A percentile compares a stretch with the other conserved stretches of the same genome.
These are phyloP conservation scores for Mortierella claussenii DNA, from an alignment of 192 early-diverging fungal species.

Conservation along the genomic window DNA sequence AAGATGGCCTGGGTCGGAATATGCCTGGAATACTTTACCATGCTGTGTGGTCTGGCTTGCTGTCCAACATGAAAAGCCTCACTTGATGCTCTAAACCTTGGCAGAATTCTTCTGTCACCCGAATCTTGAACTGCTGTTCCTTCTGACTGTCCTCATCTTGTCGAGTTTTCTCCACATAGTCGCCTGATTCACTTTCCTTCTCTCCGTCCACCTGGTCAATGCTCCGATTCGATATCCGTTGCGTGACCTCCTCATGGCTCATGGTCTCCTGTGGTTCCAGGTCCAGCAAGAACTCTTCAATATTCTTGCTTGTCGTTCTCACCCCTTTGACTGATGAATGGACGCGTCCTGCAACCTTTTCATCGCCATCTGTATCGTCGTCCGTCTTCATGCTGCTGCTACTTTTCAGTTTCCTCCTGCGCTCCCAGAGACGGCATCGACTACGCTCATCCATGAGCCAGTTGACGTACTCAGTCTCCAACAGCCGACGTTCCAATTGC, in stretches of 20 bases:
- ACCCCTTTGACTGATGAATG: background rate
- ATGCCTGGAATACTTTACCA: too few species aligned
- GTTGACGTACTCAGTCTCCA: constrained; percentile 64
- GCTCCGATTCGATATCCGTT: background rate
- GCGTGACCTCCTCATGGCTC: background rate
- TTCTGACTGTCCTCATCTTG: background rate
- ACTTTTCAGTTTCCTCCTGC: background rate
- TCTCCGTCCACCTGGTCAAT: background rate
- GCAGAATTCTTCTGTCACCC: constrained; percentile 35
- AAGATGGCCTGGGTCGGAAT: too few species aligned
- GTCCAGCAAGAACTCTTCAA: background rate
- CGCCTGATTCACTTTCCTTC: background rate
- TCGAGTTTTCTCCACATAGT: background rate
- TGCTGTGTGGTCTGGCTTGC: too few species aligned
- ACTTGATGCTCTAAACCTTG: constrained; percentile 25
- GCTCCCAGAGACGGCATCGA: constrained; percentile 52
- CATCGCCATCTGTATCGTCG: background rate
- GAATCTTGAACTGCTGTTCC: background rate
- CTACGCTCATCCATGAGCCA: constrained; percentile 61
- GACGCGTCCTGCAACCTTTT: background rate
- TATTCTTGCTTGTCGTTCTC: background rate
- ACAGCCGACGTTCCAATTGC: constrained; percentile 54
- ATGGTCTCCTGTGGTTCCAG: background rate
- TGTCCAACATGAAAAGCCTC: constrained; percentile 25
- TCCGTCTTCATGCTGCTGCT: background rate